Evolutionary conservation across 2,329 filamentous ascomycete genomes (phyloP).

Genomic region (Hawksworthiomyces lignivorus): DNA sequence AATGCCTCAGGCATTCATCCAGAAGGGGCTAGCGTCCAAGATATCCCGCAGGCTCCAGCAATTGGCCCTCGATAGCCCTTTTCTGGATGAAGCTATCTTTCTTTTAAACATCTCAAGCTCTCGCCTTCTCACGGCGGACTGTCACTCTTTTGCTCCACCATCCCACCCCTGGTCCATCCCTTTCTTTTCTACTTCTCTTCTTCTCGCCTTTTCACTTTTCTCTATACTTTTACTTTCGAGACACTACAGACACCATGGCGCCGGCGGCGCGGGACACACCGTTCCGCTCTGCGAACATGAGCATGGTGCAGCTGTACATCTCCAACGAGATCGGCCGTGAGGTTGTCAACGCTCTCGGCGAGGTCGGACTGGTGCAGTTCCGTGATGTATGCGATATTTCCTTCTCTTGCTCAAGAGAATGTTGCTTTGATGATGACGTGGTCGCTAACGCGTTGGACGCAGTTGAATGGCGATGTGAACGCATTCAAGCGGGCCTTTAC

Average conservation of each 20-base stretch:
- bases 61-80: too few species aligned
- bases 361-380: slow-evolving; percentile 94
- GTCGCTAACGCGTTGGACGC: slow-evolving; percentile 10
- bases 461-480: slow-evolving; percentile 89
- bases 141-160: too few species aligned
- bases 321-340: slow-evolving; percentile 98
- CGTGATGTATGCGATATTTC: slow-evolving; percentile 64
- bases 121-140: too few species aligned
- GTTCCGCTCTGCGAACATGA: slow-evolving; percentile 99
- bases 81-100: too few species aligned
- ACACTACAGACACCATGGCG: slow-evolving; percentile 55
- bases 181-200: background rate
- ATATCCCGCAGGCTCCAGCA: too few species aligned
- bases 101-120: too few species aligned
- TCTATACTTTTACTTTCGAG: background rate
- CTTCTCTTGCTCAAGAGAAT: slow-evolving; percentile 1
- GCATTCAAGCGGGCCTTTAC: slow-evolving; percentile 97
- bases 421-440: too few species aligned
- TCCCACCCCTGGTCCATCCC: too few species aligned
- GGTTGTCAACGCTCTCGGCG: slow-evolving; percentile 91
- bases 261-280: slow-evolving; percentile 73
- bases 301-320: slow-evolving; percentile 98
- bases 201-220: background rate
- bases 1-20: too few species aligned
- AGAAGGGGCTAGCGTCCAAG: too few species aligned